A percentile compares a stretch with the other conserved stretches of the same genome.
Evolutionary conservation across 257 asterid species (phyloP).

Genomic region (Hygrophila difformis): DNA sequence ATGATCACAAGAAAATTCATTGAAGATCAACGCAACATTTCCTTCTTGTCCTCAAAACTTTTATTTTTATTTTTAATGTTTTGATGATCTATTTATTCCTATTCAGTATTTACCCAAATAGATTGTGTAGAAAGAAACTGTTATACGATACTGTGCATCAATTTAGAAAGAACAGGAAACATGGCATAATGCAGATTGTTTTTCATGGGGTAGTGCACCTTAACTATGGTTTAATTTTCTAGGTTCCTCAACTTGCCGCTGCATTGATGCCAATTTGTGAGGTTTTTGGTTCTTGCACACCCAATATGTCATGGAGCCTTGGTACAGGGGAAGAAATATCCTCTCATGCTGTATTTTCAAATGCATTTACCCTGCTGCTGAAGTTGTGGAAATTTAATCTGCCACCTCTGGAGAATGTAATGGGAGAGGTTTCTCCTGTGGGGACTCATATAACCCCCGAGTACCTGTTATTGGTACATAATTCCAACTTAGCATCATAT

Average conservation of each 20-base stretch:
- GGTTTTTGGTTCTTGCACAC: constrained; percentile 86
- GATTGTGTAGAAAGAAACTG: too few relatives aligned
- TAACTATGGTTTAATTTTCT: too few relatives aligned
- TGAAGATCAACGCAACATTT: too few relatives aligned
- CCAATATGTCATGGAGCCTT: constrained; percentile 66
- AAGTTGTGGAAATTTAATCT: constrained; percentile 92
- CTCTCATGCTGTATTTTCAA: constrained; percentile 78
- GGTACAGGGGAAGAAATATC: constrained; percentile 68
- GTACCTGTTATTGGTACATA: constrained; percentile 67
- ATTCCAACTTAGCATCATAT: constrained; percentile 50
- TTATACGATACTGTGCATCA: too few relatives aligned
- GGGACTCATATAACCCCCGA: constrained; percentile 80
- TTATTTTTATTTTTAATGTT: too few relatives aligned
- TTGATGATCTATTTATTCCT: too few relatives aligned
- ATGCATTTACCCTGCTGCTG: constrained; percentile 86
- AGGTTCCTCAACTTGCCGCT: constrained; percentile 98
- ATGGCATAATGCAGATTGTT: constrained; percentile 4
- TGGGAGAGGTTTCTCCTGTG: constrained; percentile 62
- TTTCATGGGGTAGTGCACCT: neutral
- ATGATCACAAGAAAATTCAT: too few relatives aligned
- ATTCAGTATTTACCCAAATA: too few relatives aligned
- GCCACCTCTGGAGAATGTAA: constrained; percentile 70
- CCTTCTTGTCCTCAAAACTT: too few relatives aligned
- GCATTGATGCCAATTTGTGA: constrained; percentile 96
- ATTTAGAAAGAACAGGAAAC: neutral